Evolutionary conservation across 768 basidiomycete genomes (phyloP).

Genomic region (Gyrodon lividus): DNA sequence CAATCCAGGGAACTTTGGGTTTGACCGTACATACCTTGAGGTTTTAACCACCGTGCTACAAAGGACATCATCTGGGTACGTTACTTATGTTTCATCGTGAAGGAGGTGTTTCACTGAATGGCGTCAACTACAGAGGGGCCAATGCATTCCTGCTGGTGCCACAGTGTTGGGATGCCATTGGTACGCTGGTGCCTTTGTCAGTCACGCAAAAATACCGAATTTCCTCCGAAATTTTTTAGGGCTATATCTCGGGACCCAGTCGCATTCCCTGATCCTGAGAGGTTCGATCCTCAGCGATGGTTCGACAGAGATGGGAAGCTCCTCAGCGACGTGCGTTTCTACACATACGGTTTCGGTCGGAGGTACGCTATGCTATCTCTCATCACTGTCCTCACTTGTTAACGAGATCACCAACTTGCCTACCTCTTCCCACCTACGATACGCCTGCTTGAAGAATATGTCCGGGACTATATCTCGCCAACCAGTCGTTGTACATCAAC

Average conservation of each 20-base stretch:
- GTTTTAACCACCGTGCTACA: conserved; percentile 61
- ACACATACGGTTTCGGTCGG: conserved; percentile 53
- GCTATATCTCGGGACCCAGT: conserved; percentile 24
- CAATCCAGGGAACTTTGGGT: neutral
- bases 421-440: neutral
- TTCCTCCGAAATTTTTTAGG: conserved; percentile 4
- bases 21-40: conserved; percentile 3
- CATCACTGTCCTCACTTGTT: too few relatives aligned
- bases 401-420: neutral
- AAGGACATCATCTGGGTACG: conserved; percentile 60
- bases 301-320: conserved; percentile 39
- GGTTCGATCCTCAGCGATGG: conserved; percentile 58
- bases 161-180: conserved; percentile 20
- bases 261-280: conserved; percentile 36
- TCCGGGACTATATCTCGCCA: conserved; percentile 55
- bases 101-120: conserved; percentile 36
- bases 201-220: neutral
- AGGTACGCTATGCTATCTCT: conserved; percentile 17
- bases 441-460: conserved; percentile 42
- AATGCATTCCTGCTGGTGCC: conserved; percentile 23
- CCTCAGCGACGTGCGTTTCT: conserved; percentile 43
- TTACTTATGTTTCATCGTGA: neutral
- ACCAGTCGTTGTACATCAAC: conserved; percentile 56
- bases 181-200: conserved; percentile 2
- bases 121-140: conserved; percentile 11